A percentile compares a stretch with the other conserved stretches of the same genome.
Conservation (phyloP, 768 basidiomycete genomes). For the Omphalotus guepiniiformis region DNA sequence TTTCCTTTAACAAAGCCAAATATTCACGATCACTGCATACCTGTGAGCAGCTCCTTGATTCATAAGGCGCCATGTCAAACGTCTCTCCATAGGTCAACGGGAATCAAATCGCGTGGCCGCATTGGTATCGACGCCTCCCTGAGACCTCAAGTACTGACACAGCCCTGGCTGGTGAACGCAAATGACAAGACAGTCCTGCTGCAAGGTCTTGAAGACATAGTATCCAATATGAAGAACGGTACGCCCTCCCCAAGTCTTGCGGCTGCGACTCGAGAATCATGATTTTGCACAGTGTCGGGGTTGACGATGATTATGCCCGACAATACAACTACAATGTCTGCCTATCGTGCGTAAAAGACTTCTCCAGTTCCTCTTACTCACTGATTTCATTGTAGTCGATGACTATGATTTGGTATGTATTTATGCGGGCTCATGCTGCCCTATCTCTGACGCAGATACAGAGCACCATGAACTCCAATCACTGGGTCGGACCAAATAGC, state of each 20-base stretch:
- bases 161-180: conserved; percentile 56
- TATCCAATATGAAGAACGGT: conserved; percentile 40
- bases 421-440: background rate
- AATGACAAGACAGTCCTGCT: conserved; percentile 50
- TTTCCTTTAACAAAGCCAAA: conserved; percentile 33
- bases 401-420: background rate
- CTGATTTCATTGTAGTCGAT: background rate
- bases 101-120: conserved; percentile 58
- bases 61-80: conserved; percentile 3
- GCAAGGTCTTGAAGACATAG: conserved; percentile 45
- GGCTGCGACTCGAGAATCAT: conserved; percentile 6
- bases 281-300: conserved; percentile 33
- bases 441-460: conserved; percentile 27
- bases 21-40: conserved; percentile 62
- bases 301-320: conserved; percentile 59
- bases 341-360: conserved; percentile 37
- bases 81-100: conserved; percentile 39
- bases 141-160: conserved; percentile 40
- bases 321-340: conserved; percentile 47
- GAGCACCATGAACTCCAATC: conserved; percentile 51
- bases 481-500: conserved; percentile 56
- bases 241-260: conserved; percentile 9
- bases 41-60: conserved; percentile 30
- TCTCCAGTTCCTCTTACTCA: background rate
- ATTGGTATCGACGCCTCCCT: conserved; percentile 54